Evolutionary conservation across 345 rosid species (phyloP).

Genomic region (Moricandia moricandioides): DNA sequence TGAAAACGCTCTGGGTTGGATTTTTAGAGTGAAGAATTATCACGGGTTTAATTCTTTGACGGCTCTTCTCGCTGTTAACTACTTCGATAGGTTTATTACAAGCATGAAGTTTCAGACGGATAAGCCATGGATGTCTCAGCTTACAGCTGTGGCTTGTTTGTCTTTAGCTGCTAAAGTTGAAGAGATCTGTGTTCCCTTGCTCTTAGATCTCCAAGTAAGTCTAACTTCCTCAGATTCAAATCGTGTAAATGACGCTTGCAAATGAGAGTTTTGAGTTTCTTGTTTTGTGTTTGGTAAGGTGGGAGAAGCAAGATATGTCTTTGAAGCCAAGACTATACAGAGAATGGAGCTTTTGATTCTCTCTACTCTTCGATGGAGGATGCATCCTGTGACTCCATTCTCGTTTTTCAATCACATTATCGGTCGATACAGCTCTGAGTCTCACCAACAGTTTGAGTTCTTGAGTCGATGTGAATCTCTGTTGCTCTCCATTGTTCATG

Average conservation of each 20-base stretch:
- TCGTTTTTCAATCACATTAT: slow-evolving; percentile 72
- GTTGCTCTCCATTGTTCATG: slow-evolving; percentile 68
- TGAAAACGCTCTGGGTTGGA: slow-evolving; percentile 70
- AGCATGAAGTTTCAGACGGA: slow-evolving; percentile 51
- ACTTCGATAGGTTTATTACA: slow-evolving; percentile 77
- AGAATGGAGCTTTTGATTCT: slow-evolving; percentile 90
- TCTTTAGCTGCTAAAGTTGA: slow-evolving; percentile 92
- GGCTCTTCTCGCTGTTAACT: slow-evolving; percentile 57
- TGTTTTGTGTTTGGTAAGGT: slow-evolving; percentile 45
- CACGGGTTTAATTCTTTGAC: slow-evolving; percentile 48
- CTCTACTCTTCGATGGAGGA: slow-evolving; percentile 79
- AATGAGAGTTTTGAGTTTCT: slow-evolving; percentile 24
- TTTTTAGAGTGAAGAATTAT: slow-evolving; percentile 47
- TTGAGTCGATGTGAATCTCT: slow-evolving; percentile 65
- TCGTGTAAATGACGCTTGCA: slow-evolving; percentile 23
- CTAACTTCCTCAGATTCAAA: background rate
- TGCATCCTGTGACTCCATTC: slow-evolving; percentile 92
- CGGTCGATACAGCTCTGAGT: slow-evolving; percentile 57
- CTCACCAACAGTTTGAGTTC: slow-evolving; percentile 61
- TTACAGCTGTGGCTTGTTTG: slow-evolving; percentile 80
- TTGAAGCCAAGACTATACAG: slow-evolving; percentile 80
- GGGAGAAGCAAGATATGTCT: slow-evolving; percentile 62
- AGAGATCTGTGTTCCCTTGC: slow-evolving; percentile 80
- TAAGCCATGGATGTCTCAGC: slow-evolving; percentile 42
- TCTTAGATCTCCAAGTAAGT: slow-evolving; percentile 79